Percentiles rank a stretch among this genome's conserved stretches.
These are phyloP conservation scores for Aspergillus cavernicola DNA, from an alignment of 495 filamentous ascomycete species.

Conservation along the genomic window DNA sequence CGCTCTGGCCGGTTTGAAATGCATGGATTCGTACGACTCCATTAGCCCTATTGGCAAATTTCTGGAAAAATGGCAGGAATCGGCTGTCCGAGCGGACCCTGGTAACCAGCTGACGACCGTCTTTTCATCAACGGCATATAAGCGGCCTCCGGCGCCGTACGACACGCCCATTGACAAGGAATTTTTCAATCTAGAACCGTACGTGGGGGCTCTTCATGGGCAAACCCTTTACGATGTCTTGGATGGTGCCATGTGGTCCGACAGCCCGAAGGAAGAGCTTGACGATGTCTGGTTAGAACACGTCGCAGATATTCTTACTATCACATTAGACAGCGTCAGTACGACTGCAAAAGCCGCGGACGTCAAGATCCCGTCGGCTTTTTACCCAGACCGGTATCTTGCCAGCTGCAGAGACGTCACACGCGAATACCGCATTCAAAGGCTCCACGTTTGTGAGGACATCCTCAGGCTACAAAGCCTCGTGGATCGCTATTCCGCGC, in stretches of 20 bases:
- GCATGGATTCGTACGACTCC: conserved; percentile 33
- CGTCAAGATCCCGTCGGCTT: conserved; percentile 63
- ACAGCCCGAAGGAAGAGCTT: conserved; percentile 45
- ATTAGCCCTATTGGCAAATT: conserved; percentile 33
- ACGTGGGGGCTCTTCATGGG: conserved; percentile 36
- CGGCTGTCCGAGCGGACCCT: conserved; percentile 37
- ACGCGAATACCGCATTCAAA: conserved; percentile 43
- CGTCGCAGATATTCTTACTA: conserved; percentile 64
- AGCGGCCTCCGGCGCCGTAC: conserved; percentile 27
- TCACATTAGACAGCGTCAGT: conserved; percentile 51
- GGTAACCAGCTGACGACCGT: conserved; percentile 35
- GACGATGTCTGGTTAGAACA: conserved; percentile 53
- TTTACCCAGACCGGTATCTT: conserved; percentile 80
- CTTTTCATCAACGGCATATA: conserved; percentile 42
- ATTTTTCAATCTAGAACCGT: conserved; percentile 39
- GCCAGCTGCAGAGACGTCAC: conserved; percentile 51
- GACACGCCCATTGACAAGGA: conserved; percentile 34
- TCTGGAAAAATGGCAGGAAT: conserved; percentile 41
- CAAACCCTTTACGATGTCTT: conserved; percentile 70
- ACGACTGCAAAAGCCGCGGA: conserved; percentile 43
- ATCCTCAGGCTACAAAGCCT: conserved; percentile 39
- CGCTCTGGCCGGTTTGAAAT: conserved; percentile 44
- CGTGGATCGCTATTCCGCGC: conserved; percentile 28
- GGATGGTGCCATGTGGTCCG: conserved; percentile 63
- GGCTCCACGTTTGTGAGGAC: conserved; percentile 35